Conservation (phyloP, 768 basidiomycete species). For the Lactarius trivialis region DNA sequence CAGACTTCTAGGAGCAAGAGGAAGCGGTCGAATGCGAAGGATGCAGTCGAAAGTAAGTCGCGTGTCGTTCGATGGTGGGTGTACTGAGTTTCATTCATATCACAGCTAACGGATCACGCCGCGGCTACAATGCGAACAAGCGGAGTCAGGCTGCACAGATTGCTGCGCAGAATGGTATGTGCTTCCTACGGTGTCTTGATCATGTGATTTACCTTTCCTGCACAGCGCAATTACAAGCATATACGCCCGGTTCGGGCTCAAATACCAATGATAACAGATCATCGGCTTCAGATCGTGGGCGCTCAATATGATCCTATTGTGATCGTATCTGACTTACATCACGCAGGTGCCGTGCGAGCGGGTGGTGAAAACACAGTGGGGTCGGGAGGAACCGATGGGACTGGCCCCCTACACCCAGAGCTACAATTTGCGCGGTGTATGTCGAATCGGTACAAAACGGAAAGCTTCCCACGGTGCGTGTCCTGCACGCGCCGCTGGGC, state of each 20-base stretch:
- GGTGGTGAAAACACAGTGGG: constrained; percentile 29
- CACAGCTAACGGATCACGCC: constrained; percentile 40
- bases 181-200: constrained; percentile 3
- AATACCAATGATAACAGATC: constrained; percentile 2
- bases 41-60: constrained; percentile 13
- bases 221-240: constrained; percentile 35
- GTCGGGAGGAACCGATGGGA: constrained; percentile 24
- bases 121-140: constrained; percentile 67
- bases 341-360: constrained; percentile 27
- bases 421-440: constrained; percentile 77
- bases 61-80: neutral
- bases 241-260: constrained; percentile 10
- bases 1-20: constrained; percentile 9
- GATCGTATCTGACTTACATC: constrained; percentile 5
- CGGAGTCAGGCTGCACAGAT: constrained; percentile 63
- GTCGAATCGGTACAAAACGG: constrained; percentile 69
- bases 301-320: neutral
- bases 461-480: constrained; percentile 73
- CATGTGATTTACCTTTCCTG: constrained; percentile 19
- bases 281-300: constrained; percentile 14
- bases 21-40: constrained; percentile 15
- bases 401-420: constrained; percentile 48
- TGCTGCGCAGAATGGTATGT: constrained; percentile 56
- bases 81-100: neutral
- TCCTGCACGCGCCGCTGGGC: constrained; percentile 84